These are phyloP conservation scores for Microthlaspi erraticum DNA, from an alignment of 345 rosid species.

Conservation along the genomic window DNA sequence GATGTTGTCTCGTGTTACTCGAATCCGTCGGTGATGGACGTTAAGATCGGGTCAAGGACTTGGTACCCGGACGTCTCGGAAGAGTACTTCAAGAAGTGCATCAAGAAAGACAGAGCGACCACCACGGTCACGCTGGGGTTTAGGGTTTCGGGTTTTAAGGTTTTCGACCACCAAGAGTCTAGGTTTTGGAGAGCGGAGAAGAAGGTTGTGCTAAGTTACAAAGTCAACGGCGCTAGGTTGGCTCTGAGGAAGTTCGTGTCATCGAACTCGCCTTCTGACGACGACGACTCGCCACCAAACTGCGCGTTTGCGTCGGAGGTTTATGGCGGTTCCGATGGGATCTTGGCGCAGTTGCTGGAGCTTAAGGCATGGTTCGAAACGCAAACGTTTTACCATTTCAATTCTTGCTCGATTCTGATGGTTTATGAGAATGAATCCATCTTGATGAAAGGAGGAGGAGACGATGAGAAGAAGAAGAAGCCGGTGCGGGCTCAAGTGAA, in stretches of 20 bases:
- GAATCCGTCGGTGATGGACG: constrained; percentile 72
- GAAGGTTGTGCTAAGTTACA: constrained; percentile 52
- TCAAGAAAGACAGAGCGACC: constrained; percentile 62
- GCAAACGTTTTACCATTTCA: constrained; percentile 76
- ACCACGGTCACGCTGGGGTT: constrained; percentile 70
- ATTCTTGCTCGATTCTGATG: constrained; percentile 80
- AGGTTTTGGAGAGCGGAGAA: constrained; percentile 67
- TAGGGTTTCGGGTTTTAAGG: constrained; percentile 74
- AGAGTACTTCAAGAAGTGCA: constrained; percentile 60
- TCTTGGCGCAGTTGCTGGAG: constrained; percentile 74
- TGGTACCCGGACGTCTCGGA: constrained; percentile 84
- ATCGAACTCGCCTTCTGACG: constrained; percentile 48
- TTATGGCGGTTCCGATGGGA: constrained; percentile 75
- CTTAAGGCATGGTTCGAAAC: constrained; percentile 91
- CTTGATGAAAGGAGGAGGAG: constrained; percentile 45
- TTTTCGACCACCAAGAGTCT: constrained; percentile 50
- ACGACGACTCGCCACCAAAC: constrained; percentile 49
- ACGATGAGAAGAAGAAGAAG: background rate
- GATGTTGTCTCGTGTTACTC: constrained; percentile 50
- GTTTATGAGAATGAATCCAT: constrained; percentile 58
- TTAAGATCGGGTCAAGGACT: constrained; percentile 91
- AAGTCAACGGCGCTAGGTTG: constrained; percentile 53
- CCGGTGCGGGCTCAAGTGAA: constrained; percentile 52
- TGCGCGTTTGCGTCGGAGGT: constrained; percentile 59
- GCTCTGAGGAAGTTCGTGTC: constrained; percentile 85